phyloP scores from a whole-genome alignment of 2,329 filamentous ascomycete species.

The Amauroascus niger region DNA sequence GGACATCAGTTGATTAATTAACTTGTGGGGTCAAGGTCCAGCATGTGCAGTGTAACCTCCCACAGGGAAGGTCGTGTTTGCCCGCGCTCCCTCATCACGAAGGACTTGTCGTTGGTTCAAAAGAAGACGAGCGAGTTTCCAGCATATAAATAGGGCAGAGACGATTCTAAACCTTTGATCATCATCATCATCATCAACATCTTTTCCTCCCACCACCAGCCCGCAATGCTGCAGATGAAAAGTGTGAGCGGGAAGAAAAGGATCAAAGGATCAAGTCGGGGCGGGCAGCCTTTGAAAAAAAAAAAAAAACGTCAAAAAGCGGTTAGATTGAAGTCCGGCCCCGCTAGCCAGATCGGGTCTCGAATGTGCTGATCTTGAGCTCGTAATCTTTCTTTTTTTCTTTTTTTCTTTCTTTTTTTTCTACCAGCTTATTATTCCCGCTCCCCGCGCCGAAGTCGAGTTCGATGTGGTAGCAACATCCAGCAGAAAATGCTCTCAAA shows the following conservation, averaged over 20 bases:
- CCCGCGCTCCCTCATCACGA: background rate
- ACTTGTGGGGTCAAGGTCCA: background rate
- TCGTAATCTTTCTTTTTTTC: background rate
- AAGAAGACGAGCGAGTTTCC: background rate
- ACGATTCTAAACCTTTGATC: too few species aligned
- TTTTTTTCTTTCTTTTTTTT: too few species aligned
- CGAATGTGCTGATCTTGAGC: background rate
- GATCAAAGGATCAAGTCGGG: too few species aligned
- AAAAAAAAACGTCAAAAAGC: background rate
- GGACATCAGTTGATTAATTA: background rate
- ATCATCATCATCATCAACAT: too few species aligned
- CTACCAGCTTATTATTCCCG: too few species aligned
- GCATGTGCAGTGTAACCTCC: constrained; percentile 5
- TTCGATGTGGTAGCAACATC: background rate
- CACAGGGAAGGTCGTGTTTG: background rate
- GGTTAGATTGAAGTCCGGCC: background rate
- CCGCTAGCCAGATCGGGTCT: background rate
- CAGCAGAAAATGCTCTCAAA: background rate
- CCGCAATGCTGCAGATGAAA: too few species aligned
- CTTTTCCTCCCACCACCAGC: too few species aligned
- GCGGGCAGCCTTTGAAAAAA: too few species aligned
- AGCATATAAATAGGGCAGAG: too few species aligned
- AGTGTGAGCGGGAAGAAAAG: too few species aligned
- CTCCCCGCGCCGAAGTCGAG: too few species aligned
- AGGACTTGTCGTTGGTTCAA: background rate